Conservation (phyloP, 2,329 filamentous ascomycete species). For the Alternaria triticina region DNA sequence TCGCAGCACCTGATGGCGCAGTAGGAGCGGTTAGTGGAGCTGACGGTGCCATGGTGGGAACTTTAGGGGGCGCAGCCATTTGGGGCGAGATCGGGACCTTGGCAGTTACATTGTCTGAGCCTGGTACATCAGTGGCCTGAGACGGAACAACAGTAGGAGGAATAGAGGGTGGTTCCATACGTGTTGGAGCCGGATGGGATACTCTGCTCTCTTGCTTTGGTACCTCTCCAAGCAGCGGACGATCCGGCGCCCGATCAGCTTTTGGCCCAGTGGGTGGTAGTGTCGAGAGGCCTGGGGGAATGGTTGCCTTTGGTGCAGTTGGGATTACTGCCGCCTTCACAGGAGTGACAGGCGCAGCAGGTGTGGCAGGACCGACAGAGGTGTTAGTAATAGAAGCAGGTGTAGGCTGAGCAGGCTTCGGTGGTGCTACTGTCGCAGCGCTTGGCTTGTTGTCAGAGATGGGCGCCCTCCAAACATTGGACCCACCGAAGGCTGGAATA, state of each 20-base stretch:
- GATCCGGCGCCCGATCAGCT: constrained; percentile 43
- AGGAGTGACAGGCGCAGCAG: constrained; percentile 24
- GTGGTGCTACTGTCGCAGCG: constrained; percentile 26
- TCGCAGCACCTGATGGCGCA: constrained; percentile 21
- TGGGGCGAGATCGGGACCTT: constrained; percentile 19
- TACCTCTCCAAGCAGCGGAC: constrained; percentile 25
- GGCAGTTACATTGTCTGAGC: constrained; percentile 18
- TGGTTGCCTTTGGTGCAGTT: constrained; percentile 41
- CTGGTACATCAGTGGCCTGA: constrained; percentile 8
- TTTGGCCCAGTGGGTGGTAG: constrained; percentile 51
- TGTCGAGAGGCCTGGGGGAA: constrained; percentile 45
- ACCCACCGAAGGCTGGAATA: constrained; percentile 62
- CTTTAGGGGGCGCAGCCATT: constrained; percentile 12
- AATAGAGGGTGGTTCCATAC: constrained; percentile 31
- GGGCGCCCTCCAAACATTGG: constrained; percentile 53
- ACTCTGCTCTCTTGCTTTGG: constrained; percentile 28
- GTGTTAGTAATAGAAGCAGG: constrained; percentile 24
- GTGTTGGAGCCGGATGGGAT: constrained; percentile 19
- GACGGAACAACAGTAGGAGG: constrained; percentile 20
- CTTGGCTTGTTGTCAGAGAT: constrained; percentile 43
- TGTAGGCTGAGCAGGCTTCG: constrained; percentile 34
- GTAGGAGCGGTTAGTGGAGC: constrained; percentile 9
- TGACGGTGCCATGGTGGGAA: constrained; percentile 1
- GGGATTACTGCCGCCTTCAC: constrained; percentile 25
- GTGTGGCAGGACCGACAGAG: constrained; percentile 13